Evolutionary conservation across 129 eudicot species (phyloP), one percentile per base, ranked within the genome.

Genomic region (Dittrichia graveolens): DNA sequence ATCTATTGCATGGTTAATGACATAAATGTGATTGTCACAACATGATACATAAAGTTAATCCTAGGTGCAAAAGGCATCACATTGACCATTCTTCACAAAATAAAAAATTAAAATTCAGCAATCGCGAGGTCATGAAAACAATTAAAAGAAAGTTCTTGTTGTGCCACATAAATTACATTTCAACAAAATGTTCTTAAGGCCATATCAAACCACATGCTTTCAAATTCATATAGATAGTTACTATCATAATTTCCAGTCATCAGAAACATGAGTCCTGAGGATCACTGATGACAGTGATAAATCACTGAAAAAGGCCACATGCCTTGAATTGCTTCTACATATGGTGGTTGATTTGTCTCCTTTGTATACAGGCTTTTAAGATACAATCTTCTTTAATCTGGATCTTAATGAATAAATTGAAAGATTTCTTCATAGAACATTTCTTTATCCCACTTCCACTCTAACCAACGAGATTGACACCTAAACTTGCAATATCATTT

Each of bases 141-240:
- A 38, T 16, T 34, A 69, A 35, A 48, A 42, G 49, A 48, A 24
- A 53, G 50, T 57, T 18, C 31, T 19, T 56, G 39, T 19, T 48
- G 60, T 67, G 37, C 45, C 52, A 48, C 42, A 48, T 62, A 61
- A 48, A n/a, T 52, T 73, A 8, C 77, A 60, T 46, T 11, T 45
- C 14, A 44, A 19, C 48, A 61, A 39, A 41, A 56, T 4, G 46
- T 35, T 71, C 60, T 46, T 7, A 18, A 48, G n/a, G 70, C n/a
- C 61, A 73, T 61, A 47, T 45, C 41, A 35, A 48, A 19, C 41
- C 24, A 16, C 57, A 61, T 61, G 61, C 61, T 73, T 49, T 43
- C 47, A 72, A 56, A 16, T 58, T 57, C 5, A 10, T 44, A 57
- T 12, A 45, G 13, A 66, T 46, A 19, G 72, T 66, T 45, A 35